Percentiles rank a stretch among this genome's conserved stretches.
phyloP scores from a whole-genome alignment of 352 stramenopile genomes.

The Aphanomyces astaci region DNA sequence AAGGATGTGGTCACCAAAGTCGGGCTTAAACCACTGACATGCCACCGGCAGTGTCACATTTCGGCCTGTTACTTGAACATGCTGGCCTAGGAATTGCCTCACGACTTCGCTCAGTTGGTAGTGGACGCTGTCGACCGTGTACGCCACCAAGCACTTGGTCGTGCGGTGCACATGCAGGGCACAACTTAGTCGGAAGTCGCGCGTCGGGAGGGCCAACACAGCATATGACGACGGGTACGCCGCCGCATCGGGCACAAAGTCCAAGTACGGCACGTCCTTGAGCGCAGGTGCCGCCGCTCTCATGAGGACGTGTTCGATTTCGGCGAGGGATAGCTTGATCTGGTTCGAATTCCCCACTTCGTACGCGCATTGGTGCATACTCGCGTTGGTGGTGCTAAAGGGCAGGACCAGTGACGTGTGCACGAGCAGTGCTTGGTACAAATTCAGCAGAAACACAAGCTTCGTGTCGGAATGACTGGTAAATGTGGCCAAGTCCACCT shows the following conservation, averaged over 20 bases:
- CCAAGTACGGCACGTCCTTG: slow-evolving; percentile 31
- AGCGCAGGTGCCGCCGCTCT: slow-evolving; percentile 35
- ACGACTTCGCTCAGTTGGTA: slow-evolving; percentile 64
- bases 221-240: slow-evolving; percentile 31
- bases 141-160: slow-evolving; percentile 52
- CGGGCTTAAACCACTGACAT: slow-evolving; percentile 45
- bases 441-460: slow-evolving; percentile 80
- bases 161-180: slow-evolving; percentile 69
- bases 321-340: slow-evolving; percentile 55
- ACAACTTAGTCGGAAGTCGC: slow-evolving; percentile 78
- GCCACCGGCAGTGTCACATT: slow-evolving; percentile 48
- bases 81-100: slow-evolving; percentile 33
- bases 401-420: slow-evolving; percentile 70
- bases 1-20: slow-evolving; percentile 24
- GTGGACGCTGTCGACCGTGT: slow-evolving; percentile 46
- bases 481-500: slow-evolving; percentile 29
- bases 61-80: slow-evolving; percentile 39
- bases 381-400: slow-evolving; percentile 29
- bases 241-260: slow-evolving; percentile 34
- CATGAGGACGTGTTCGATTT: slow-evolving; percentile 84
- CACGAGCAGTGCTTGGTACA: slow-evolving; percentile 86
- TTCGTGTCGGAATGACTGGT: slow-evolving; percentile 33
- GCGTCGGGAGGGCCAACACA: slow-evolving; percentile 27
- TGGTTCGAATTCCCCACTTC: slow-evolving; percentile 57
- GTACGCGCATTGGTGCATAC: slow-evolving; percentile 59